These are phyloP conservation scores for Pseudocercospora crystallina DNA, from an alignment of 2,329 filamentous ascomycete species.

Conservation along the genomic window DNA sequence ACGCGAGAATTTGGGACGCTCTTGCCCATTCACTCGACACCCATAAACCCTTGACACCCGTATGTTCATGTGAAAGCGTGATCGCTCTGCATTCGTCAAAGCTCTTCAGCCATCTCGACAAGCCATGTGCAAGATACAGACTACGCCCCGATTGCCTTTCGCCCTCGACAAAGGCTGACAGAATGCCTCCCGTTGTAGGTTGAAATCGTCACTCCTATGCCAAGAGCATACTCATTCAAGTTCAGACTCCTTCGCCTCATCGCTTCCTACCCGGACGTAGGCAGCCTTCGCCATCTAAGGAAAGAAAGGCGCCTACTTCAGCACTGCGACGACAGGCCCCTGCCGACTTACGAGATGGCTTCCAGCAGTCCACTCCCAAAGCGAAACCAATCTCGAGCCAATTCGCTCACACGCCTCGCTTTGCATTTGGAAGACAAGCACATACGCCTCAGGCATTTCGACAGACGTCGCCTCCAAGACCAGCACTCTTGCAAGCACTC, in stretches of 20 bases:
- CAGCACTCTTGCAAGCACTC: slow-evolving; percentile 20
- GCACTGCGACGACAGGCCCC: slow-evolving; percentile 2
- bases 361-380: neutral
- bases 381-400: slow-evolving; percentile 14
- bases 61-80: neutral
- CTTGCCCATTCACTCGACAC: neutral
- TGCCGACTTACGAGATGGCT: slow-evolving; percentile 9
- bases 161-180: slow-evolving; percentile 12
- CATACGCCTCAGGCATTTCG: neutral
- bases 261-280: slow-evolving; percentile 26
- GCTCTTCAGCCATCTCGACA: neutral
- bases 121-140: neutral
- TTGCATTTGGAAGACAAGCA: slow-evolving; percentile 19
- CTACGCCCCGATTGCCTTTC: neutral
- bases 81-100: neutral
- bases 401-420: slow-evolving; percentile 31
- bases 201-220: neutral
- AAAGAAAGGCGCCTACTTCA: slow-evolving; percentile 14
- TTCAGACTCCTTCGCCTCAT: slow-evolving; percentile 30
- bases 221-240: neutral
- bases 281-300: slow-evolving; percentile 18
- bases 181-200: slow-evolving; percentile 15
- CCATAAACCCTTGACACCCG: neutral
- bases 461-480: slow-evolving; percentile 14
- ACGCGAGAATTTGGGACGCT: slow-evolving; percentile 1